Base-by-base conservation (phyloP, 257 asterid genomes). In the Henckelia pumila region DNA sequence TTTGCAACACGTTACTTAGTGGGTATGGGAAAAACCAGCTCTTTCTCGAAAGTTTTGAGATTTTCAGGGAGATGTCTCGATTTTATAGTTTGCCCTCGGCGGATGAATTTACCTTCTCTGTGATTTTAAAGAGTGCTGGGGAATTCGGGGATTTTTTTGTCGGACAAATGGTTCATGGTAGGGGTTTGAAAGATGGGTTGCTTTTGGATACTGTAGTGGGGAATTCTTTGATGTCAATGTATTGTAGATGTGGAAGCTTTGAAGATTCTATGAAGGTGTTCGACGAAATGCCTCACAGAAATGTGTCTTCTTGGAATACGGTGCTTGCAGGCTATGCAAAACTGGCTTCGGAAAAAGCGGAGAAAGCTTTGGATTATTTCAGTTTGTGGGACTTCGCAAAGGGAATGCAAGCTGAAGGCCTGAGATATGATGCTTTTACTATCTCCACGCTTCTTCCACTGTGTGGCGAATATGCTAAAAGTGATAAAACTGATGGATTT, bases 141-240 rank as follows among this genome's bases (percentile, higher is more conserved):
- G 88, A 85, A 30, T 49, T 56, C 2, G 77, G 81, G 57, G 83
- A 83, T 60, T 59, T 77, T 59, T 49, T 67, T 52, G 21, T 26
- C 16, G 95, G 91, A 64, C 61, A 59, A 69, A 69, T 75, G 75
- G 77, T 83, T 22, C 93, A 88, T 49, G 88, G 79, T 29, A 72
- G 44, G 68, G 68, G 82, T 67, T 50, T 78, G 59, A 83, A 70
- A 64, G 77, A 63, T 73, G 93, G 91, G 16, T 63, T 79, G 22
- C 69, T 72, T 29, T 77, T 77, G n/a, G 93, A 88, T 74, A 73
- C 73, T 37, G 83, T 88, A 59, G 95, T 83, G 60, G 87, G 83
- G 20, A 88, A 86, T 66, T 84, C 93, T 33, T 69, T 88, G 66
- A 81, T 88, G 80, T 70, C 84, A 2, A 72, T 84, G 93, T 88